Conservation (phyloP, 495 filamentous ascomycete species). For the Antarctomyces pellizariae region DNA sequence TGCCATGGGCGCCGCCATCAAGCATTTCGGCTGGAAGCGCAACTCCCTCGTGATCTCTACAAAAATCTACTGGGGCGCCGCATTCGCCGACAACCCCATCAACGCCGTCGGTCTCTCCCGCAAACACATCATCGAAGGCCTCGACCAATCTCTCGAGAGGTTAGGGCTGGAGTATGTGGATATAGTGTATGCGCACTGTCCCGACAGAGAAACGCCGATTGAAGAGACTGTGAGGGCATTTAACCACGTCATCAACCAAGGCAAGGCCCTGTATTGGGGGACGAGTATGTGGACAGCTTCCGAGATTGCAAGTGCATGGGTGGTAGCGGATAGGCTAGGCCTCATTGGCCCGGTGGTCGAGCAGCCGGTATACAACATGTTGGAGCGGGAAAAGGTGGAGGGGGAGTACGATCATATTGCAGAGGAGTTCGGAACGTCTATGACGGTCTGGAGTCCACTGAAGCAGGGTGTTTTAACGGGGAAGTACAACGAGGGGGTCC, state of each 20-base stretch:
- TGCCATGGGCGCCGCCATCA: slow-evolving; percentile 33
- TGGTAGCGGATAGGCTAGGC: slow-evolving; percentile 6
- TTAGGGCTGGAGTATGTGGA: slow-evolving; percentile 46
- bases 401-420: slow-evolving; percentile 40
- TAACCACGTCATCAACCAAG: slow-evolving; percentile 42
- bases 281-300: slow-evolving; percentile 27
- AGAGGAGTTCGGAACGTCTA: slow-evolving; percentile 35
- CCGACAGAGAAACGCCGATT: slow-evolving; percentile 51
- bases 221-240: slow-evolving; percentile 56
- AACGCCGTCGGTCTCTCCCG: slow-evolving; percentile 35
- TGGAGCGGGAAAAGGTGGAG: slow-evolving; percentile 50
- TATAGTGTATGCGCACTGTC: slow-evolving; percentile 51
- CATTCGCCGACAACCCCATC: slow-evolving; percentile 27
- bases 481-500: slow-evolving; percentile 54
- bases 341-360: slow-evolving; percentile 19
- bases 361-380: slow-evolving; percentile 69
- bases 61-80: slow-evolving; percentile 40
- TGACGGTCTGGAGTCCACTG: slow-evolving; percentile 50
- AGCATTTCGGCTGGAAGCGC: slow-evolving; percentile 35
- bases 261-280: slow-evolving; percentile 54
- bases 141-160: slow-evolving; percentile 31
- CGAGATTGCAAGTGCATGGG: slow-evolving; percentile 30
- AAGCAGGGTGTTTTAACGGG: slow-evolving; percentile 48
- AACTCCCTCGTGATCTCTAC: slow-evolving; percentile 51
- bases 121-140: slow-evolving; percentile 54